These are phyloP conservation scores for Podosphaera fusca DNA, from an alignment of 2,329 filamentous ascomycete genomes.

Conservation along the genomic window DNA sequence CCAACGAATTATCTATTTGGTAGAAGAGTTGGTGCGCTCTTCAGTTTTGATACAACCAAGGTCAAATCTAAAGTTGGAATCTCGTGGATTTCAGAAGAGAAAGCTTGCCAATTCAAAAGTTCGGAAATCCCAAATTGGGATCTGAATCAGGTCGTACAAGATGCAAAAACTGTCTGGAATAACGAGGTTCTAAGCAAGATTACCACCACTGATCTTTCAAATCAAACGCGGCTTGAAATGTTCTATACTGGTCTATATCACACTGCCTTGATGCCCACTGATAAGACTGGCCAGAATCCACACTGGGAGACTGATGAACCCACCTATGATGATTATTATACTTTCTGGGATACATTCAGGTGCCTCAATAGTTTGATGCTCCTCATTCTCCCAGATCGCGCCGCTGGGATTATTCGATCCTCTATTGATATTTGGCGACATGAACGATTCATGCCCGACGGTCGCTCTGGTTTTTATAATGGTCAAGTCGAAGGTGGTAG, in stretches of 20 bases:
- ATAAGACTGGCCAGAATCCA: constrained; percentile 48
- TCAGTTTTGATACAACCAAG: constrained; percentile 21
- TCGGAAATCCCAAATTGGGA: constrained; percentile 23
- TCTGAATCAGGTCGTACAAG: constrained; percentile 18
- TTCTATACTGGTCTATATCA: constrained; percentile 43
- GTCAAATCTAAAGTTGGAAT: constrained; percentile 28
- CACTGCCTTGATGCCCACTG: constrained; percentile 44
- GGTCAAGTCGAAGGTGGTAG: constrained; percentile 46
- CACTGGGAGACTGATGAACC: constrained; percentile 38
- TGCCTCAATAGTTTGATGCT: constrained; percentile 41
- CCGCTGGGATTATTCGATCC: constrained; percentile 42
- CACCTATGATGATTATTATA: constrained; percentile 50
- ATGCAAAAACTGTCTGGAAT: constrained; percentile 35
- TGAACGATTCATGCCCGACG: constrained; percentile 42
- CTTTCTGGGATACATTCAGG: constrained; percentile 39
- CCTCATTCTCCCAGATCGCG: constrained; percentile 34
- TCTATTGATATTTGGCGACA: constrained; percentile 43
- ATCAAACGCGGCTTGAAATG: constrained; percentile 30
- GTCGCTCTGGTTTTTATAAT: constrained; percentile 43
- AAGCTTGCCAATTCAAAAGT: constrained; percentile 25
- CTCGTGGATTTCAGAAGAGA: constrained; percentile 24
- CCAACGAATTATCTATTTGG: constrained; percentile 1
- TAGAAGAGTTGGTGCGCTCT: constrained; percentile 4
- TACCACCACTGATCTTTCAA: constrained; percentile 29
- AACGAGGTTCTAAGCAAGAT: constrained; percentile 37